phyloP scores from a whole-genome alignment of 2,329 filamentous ascomycete species.

The Lachnellula cervina region DNA sequence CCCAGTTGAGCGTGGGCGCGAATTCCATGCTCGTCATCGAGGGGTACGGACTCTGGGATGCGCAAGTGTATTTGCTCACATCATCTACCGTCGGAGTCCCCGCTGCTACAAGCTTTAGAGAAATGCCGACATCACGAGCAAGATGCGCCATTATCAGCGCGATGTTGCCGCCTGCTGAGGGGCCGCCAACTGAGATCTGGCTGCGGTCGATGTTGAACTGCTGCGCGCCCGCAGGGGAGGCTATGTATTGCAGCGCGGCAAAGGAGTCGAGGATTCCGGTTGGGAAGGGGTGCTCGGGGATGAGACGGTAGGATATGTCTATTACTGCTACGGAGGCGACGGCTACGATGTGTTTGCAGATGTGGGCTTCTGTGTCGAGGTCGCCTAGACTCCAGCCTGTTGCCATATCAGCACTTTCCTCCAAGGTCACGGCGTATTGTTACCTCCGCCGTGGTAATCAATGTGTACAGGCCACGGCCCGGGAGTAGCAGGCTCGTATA shows the following conservation, averaged over 20 bases:
- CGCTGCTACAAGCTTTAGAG: slow-evolving; percentile 35
- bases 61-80: slow-evolving; percentile 33
- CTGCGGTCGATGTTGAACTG: slow-evolving; percentile 36
- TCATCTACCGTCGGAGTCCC: slow-evolving; percentile 55
- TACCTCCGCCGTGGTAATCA: slow-evolving; percentile 43
- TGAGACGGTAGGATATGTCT: slow-evolving; percentile 48
- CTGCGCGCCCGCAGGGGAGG: not conserved
- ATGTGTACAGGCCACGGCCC: slow-evolving; percentile 45
- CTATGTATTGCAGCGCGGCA: slow-evolving; percentile 31
- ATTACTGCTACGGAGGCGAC: slow-evolving; percentile 42
- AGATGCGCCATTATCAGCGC: slow-evolving; percentile 37
- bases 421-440: not conserved
- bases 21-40: slow-evolving; percentile 40
- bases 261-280: slow-evolving; percentile 45
- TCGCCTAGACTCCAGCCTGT: slow-evolving; percentile 44
- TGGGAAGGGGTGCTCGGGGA: slow-evolving; percentile 47
- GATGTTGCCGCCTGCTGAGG: slow-evolving; percentile 42
- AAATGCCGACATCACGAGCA: slow-evolving; percentile 33
- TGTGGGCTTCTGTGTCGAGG: slow-evolving; percentile 44
- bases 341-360: slow-evolving; percentile 44
- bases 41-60: slow-evolving; percentile 36
- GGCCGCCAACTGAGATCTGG: slow-evolving; percentile 41
- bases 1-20: slow-evolving; percentile 42
- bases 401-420: not conserved
- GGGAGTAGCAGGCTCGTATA: slow-evolving; percentile 39